These are phyloP conservation scores for Chaetomidium leptoderma DNA, from an alignment of 495 filamentous ascomycete genomes.

Conservation along the genomic window DNA sequence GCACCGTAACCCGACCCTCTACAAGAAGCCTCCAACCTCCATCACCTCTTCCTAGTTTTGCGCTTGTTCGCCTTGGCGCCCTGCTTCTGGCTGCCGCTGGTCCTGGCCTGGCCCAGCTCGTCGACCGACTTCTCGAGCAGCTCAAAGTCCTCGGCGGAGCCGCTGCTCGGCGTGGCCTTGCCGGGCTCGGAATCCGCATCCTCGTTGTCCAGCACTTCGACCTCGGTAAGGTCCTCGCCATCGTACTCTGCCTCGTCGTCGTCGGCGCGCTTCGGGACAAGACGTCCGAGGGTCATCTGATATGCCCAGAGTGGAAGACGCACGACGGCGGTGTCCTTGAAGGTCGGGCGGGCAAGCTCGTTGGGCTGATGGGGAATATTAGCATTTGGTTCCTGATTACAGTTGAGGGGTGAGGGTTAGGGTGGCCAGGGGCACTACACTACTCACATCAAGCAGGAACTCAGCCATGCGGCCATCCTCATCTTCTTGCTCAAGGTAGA, in stretches of 20 bases:
- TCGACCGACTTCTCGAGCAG: slow-evolving; percentile 51
- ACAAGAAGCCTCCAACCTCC: not conserved
- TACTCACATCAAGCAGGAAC: slow-evolving; percentile 73
- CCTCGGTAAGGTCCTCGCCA: slow-evolving; percentile 34
- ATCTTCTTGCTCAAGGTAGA: slow-evolving; percentile 84
- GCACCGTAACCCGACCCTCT: not conserved
- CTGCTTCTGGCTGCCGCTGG: slow-evolving; percentile 41
- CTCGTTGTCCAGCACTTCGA: slow-evolving; percentile 33
- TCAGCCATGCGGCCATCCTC: slow-evolving; percentile 80
- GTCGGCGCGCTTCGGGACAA: slow-evolving; percentile 39
- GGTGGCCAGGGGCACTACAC: slow-evolving; percentile 11
- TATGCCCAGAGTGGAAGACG: slow-evolving; percentile 65
- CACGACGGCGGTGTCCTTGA: slow-evolving; percentile 66
- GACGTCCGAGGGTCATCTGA: slow-evolving; percentile 51
- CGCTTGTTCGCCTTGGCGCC: slow-evolving; percentile 41
- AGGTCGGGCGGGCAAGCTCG: slow-evolving; percentile 60
- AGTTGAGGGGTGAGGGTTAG: too few relatives aligned
- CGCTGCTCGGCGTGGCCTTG: slow-evolving; percentile 43
- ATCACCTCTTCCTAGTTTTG: slow-evolving; percentile 46
- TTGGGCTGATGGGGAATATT: slow-evolving; percentile 44
- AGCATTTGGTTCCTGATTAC: not conserved
- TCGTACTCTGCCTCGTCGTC: slow-evolving; percentile 35
- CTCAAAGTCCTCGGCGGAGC: slow-evolving; percentile 54
- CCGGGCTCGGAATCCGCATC: slow-evolving; percentile 37
- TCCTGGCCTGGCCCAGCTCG: slow-evolving; percentile 39